Conservation (phyloP, 2,329 filamentous ascomycete species). For the Talaromyces rugulosus region DNA sequence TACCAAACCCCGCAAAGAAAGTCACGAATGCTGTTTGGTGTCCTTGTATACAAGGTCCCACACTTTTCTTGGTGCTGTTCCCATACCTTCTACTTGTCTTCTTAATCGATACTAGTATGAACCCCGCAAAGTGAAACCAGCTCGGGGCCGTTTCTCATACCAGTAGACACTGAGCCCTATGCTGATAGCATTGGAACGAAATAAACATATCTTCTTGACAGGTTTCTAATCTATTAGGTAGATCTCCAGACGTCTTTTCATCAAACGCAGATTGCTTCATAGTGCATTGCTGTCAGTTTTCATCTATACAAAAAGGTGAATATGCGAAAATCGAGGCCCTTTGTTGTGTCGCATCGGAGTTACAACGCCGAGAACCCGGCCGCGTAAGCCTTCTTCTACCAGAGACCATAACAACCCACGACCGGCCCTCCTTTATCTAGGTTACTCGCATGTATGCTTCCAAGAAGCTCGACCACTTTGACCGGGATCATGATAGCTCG, state of each 20-base stretch:
- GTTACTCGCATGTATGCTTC: too few species aligned
- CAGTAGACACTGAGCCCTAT: too few species aligned
- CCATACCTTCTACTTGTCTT: too few species aligned
- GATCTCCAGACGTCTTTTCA: too few species aligned
- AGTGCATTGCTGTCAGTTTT: background rate
- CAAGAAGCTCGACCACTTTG: too few species aligned
- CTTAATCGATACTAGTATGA: too few species aligned
- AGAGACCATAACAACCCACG: background rate
- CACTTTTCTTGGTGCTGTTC: background rate
- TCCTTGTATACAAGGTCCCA: background rate
- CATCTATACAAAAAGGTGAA: background rate
- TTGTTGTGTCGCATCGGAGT: background rate
- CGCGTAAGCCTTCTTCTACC: background rate
- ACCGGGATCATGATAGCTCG: too few species aligned
- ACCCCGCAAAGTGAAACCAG: too few species aligned
- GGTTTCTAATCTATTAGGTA: too few species aligned
- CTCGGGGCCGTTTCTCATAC: too few species aligned
- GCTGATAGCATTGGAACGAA: too few species aligned
- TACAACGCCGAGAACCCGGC: background rate
- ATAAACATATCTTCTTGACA: too few species aligned
- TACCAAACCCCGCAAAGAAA: background rate
- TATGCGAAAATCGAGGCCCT: background rate
- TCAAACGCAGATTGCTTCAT: background rate
- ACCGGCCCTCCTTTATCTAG: background rate
- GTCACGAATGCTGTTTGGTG: background rate